Base-by-base conservation (phyloP, 176 grass and related monocot species). In the Eremochloa ophiuroides region DNA sequence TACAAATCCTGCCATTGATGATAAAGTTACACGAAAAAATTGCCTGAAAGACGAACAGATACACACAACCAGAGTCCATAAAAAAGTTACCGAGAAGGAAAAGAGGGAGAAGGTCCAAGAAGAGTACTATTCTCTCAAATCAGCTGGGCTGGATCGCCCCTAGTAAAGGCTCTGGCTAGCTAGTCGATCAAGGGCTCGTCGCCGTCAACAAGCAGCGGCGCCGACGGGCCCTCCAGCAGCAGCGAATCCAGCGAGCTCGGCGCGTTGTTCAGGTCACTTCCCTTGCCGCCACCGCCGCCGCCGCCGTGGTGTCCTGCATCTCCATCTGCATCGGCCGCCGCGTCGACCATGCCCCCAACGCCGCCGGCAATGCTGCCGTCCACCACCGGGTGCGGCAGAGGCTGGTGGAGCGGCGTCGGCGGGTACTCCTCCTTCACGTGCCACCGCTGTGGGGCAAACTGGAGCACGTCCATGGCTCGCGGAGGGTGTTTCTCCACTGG, bases 151-250 rank as follows among this genome's bases (percentile, higher is more conserved):
- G 60, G 44, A 74, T 74, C 74, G 55, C 16, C 47, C 53, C 53
- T 58, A 58, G 39, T 40, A 40, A 0, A 55, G 53, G 53, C 48
- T 20, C 48, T 53, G 18, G 18, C 53, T 73, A 82, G 16, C 40
- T 81, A 67, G 41, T 78, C 53, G 69, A 82, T 78, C 77, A 66
- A 58, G 67, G 89, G 85, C 55, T 88, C 85, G 31, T 89, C 87
- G 27, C 28, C 76, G 18, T 48, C 87, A 33, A 83, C 40, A 10
- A 81, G 58, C 33, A 70, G 75, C 18, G 82, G 76, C 23, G 85
- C 77, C 31, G 79, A 76, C 2, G 85, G 73, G 28, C 80, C 78
- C 3, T 93, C 87, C 10, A 85, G 71, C 77, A 93, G 35, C 39
- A 73, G 68, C 23, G 78, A 58, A 28, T 60, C 80, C 78, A 84